Percentiles rank a stretch among this genome's conserved stretches.
Conservation (phyloP, 2,329 filamentous ascomycete genomes). For the Diaporthe sp. region DNA sequence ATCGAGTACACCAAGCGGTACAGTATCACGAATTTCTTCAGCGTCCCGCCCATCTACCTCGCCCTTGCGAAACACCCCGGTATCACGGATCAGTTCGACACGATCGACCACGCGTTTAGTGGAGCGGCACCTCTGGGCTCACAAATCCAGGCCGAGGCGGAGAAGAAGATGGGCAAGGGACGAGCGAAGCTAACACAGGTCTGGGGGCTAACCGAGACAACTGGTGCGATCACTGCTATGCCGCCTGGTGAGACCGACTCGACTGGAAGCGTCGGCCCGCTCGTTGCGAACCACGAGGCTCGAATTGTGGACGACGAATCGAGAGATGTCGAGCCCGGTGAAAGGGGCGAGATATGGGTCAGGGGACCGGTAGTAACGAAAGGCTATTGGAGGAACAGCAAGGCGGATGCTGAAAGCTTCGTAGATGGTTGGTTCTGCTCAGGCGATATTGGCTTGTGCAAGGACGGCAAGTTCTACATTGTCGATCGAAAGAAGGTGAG, state of each 20-base stretch:
- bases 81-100: constrained; percentile 69
- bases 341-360: constrained; percentile 74
- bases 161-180: constrained; percentile 60
- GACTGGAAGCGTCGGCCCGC: constrained; percentile 61
- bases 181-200: constrained; percentile 63
- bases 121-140: constrained; percentile 71
- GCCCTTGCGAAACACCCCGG: constrained; percentile 69
- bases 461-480: constrained; percentile 80
- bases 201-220: constrained; percentile 72
- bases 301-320: constrained; percentile 57
- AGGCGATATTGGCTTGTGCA: constrained; percentile 82
- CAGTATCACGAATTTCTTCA: constrained; percentile 68
- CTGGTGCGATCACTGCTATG: constrained; percentile 61
- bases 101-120: constrained; percentile 60
- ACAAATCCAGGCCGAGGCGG: constrained; percentile 66
- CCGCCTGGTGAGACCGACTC: constrained; percentile 56
- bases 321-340: constrained; percentile 55
- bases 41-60: constrained; percentile 73
- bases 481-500: constrained; percentile 81
- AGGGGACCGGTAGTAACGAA: constrained; percentile 80
- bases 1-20: constrained; percentile 65
- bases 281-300: constrained; percentile 55
- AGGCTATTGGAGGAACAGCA: constrained; percentile 78
- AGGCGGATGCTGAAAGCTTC: constrained; percentile 75
- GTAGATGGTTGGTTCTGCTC: constrained; percentile 79